These are phyloP conservation scores for Thielaviopsis euricoi DNA, from an alignment of 2,329 filamentous ascomycete genomes.

Conservation along the genomic window DNA sequence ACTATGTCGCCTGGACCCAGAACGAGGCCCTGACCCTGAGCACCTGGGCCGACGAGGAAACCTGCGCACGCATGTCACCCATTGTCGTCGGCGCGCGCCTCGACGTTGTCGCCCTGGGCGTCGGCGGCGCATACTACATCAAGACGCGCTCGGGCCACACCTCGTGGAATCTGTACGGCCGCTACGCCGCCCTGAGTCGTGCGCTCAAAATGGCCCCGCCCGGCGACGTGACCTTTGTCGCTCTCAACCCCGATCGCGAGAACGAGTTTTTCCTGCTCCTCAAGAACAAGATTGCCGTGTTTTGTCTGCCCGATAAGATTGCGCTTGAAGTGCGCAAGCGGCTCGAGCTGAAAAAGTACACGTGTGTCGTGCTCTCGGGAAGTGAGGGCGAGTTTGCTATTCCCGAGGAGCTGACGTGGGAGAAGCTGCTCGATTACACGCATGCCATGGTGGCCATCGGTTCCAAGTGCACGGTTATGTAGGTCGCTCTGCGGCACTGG, in stretches of 20 bases:
- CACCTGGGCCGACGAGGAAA: conserved; percentile 2
- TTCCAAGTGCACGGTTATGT: conserved; percentile 9
- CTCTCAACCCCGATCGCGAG: conserved; percentile 7
- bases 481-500: neutral
- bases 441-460: conserved; percentile 10
- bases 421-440: conserved; percentile 9
- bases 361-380: conserved; percentile 5
- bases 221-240: conserved; percentile 9
- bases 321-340: conserved; percentile 3
- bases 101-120: conserved; percentile 7
- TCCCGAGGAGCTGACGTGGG: conserved; percentile 7
- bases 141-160: conserved; percentile 6
- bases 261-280: conserved; percentile 9
- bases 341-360: conserved; percentile 3
- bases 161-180: conserved; percentile 5
- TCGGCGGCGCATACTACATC: conserved; percentile 7
- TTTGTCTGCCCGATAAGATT: conserved; percentile 8
- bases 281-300: conserved; percentile 5
- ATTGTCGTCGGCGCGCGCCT: conserved; percentile 5
- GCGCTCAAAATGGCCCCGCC: conserved; percentile 3
- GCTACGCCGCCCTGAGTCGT: conserved; percentile 7
- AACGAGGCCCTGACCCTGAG: conserved; percentile 6
- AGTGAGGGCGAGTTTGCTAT: conserved; percentile 7
- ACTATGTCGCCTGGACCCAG: conserved; percentile 5
- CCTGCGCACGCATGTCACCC: conserved; percentile 7